Base-by-base conservation (phyloP, 495 filamentous ascomycete genomes). In the Cryomyces minteri region DNA sequence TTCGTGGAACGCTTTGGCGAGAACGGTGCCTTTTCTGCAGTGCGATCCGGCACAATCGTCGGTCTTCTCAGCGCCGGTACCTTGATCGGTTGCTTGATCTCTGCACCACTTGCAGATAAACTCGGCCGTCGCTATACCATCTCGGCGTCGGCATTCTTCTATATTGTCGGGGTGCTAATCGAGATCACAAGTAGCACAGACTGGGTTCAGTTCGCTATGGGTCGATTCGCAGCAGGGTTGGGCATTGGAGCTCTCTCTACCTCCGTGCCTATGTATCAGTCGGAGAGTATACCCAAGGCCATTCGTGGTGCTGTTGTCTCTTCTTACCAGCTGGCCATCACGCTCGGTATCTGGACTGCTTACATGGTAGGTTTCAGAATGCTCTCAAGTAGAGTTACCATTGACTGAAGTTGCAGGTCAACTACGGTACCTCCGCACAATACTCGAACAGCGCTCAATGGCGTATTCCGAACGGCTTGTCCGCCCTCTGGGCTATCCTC, bases 321-420 rank as follows among this genome's bases (percentile, higher is more conserved):
- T 42, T 72, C 72, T 38, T 90, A 90, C 67, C 84, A 90, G 65
- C 72, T 90, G 28, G 85, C 88, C 64, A 82, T 90, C 58, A 85
- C 84, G 31, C 69, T 86, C 46, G 84, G 84, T 51, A 90, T 88
- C 62, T 84, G 84, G 65, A 73, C 76, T 40, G 80, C 83, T 49
- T 76, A 84, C 61, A 25, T 25, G 18, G 18, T 25, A 25, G 18
- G 18, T 25, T 25, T 25, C 18, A 25, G 18, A 25, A 25, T 25
- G 18, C 18, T 25, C 18, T 25, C 18, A 25, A 25, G 18, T 25
- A 1, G 18, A 25, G 2, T 2, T 25, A 25, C 18, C 18, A 25
- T 2, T 25, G 18, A 25, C 1, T 25, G 18, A 25, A 25, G 18
- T 25, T 25, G 1, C 76, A 80, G 61, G 69, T 88, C 69, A 86